Evolutionary conservation across 306 rosid species (phyloP), one percentile per base, ranked within the genome.

Genomic region (Cicer chorassanicum): DNA sequence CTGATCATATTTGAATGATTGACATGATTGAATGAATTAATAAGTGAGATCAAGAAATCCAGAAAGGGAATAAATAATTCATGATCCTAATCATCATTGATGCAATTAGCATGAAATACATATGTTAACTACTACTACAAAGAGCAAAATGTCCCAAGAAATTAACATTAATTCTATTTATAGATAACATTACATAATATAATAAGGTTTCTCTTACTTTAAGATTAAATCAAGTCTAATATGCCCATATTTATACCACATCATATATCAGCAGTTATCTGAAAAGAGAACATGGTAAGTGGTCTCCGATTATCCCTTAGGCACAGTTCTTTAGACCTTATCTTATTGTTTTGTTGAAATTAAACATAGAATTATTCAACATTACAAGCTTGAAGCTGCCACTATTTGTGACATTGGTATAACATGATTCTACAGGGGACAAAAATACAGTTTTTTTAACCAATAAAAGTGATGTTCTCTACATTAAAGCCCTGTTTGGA

Each of bases 1-100:
- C 96, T 87, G 83, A 45, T 44, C 39, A 78, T 39, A 21, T 48
- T 43, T 61, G 13, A 82, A 76, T 50, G 60, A 44, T 64, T 4
- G 54, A 68, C 70, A 62, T 63, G 71, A 81, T 60, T 53, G 54
- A 79, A 7, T 8, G 34, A 57, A 73, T 40, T 19, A 72, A 55
- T 8, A 68, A 62, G 61, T 46, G 68, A 75, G 15, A 60, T 13
- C 64, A 64, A 49, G 72, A 60, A 53, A 41, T 73, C 34, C 38
- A 70, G 19, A 41, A 72, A 45, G 34, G 41, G 43, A 16, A 41
- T n/a, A 19, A 49, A 24, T 24, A 44, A 81, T 9, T 21, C 53
- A 72, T 6, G 12, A 65, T 29, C 57, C 60, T 5, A 10, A 29
- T 50, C 45, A 38, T 40, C 39, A 69, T 29, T 67, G 8, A 12